Base-by-base conservation (phyloP, 352 stramenopile genomes). In the Pythium volutum region DNA sequence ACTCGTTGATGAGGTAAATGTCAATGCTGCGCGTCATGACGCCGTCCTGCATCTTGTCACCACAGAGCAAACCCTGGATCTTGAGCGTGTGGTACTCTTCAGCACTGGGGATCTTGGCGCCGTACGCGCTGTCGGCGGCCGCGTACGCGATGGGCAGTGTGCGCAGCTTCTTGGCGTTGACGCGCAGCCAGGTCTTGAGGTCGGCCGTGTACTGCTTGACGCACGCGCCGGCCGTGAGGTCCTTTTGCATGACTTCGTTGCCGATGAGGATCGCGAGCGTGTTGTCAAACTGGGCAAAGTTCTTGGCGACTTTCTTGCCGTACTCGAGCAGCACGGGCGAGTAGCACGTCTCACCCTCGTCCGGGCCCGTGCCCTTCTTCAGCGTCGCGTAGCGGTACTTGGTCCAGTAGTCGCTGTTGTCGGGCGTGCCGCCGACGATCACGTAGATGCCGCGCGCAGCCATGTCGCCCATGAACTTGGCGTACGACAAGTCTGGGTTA, bases 1-100 rank as follows among this genome's bases (percentile, higher is more conserved):
- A 95, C 67, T 93, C 84, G 67, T 95, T 95, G 64, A 95, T 91
- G 38, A 95, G 62, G 66, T 93, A 94, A 22, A 95, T 93, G 64
- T 95, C 87, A 41, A 95, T 93, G 62, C 81, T 92, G 51, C 84
- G 71, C 46, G 73, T 45, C 81, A 89, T 94, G 60, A 86, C 70
- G 31, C 87, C 87, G 53, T 95, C 73, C 33, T 77, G 76, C 82
- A 94, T 93, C 69, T 84, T 88, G 74, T 95, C 87, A 45, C 84
- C 87, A 39, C 87, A 95, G 10, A 95, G 72, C 26, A 95, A 67
- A 23, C 84, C 84, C 70, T 94, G 84, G 31, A 94, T 70, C 71
- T 93, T 93, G 29, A 93, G 67, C 54, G 87, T 82, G 66, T 91
- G 81, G 62, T 93, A 95, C 62, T 93, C 81, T 47, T 95, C 84